Percentiles rank a stretch among this genome's conserved stretches.
phyloP scores from a whole-genome alignment of 768 basidiomycete genomes.

The Russula ochroleuca region DNA sequence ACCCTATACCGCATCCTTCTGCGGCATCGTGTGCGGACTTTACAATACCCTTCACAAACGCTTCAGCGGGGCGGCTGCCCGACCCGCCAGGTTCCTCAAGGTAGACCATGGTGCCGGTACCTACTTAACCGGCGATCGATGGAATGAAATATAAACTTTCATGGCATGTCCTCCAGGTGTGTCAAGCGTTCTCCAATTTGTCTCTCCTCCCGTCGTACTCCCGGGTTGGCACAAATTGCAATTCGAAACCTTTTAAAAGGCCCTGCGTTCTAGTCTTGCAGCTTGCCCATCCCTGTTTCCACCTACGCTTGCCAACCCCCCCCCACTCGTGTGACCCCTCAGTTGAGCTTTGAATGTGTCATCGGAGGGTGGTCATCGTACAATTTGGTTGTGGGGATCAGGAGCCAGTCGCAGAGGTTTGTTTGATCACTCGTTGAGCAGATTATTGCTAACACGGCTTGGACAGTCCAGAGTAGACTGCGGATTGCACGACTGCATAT shows the following conservation, averaged over 20 bases:
- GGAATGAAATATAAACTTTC: constrained; percentile 1
- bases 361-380: not conserved
- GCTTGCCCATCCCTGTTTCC: constrained; percentile 8
- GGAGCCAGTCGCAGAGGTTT: constrained; percentile 6
- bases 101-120: constrained; percentile 15
- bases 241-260: constrained; percentile 21
- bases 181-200: constrained; percentile 7
- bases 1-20: constrained; percentile 9
- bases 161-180: constrained; percentile 15
- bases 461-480: constrained; percentile 16
- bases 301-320: not conserved
- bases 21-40: constrained; percentile 17
- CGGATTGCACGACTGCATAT: not conserved
- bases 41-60: constrained; percentile 24
- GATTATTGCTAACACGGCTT: not conserved
- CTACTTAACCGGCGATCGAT: constrained; percentile 23
- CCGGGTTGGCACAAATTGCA: constrained; percentile 23
- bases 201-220: not conserved
- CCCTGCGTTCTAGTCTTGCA: not conserved
- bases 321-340: constrained; percentile 8
- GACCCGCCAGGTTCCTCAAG: constrained; percentile 8
- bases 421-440: not conserved
- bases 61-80: constrained; percentile 19
- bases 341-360: constrained; percentile 19
- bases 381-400: constrained; percentile 19